These are phyloP conservation scores for Leccinum griseonigrum DNA, from an alignment of 1,284 basidiomycete genomes.

Conservation along the genomic window DNA sequence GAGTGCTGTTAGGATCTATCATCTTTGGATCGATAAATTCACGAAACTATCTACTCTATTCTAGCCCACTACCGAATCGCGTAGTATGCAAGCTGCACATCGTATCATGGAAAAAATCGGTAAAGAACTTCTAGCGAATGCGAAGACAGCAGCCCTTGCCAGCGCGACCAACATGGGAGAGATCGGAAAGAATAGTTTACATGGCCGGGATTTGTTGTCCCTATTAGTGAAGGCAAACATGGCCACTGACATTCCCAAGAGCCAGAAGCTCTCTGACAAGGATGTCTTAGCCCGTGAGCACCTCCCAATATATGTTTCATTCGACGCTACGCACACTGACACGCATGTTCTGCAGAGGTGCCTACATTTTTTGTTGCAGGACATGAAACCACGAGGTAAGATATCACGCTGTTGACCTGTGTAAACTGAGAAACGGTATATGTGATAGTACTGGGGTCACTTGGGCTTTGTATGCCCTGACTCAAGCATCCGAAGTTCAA, in stretches of 20 bases:
- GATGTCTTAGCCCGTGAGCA: slow-evolving; percentile 72
- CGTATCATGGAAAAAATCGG: slow-evolving; percentile 37
- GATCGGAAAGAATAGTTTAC: slow-evolving; percentile 31
- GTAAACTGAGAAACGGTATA: neutral
- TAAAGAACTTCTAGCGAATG: slow-evolving; percentile 42
- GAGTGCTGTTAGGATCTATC: slow-evolving; percentile 14
- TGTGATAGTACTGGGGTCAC: slow-evolving; percentile 45
- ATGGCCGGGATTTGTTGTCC: slow-evolving; percentile 49
- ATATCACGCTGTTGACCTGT: neutral
- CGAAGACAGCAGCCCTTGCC: slow-evolving; percentile 37
- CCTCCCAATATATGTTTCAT: neutral
- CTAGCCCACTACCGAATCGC: slow-evolving; percentile 14
- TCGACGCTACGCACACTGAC: neutral
- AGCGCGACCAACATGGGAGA: slow-evolving; percentile 15
- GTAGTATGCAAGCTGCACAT: slow-evolving; percentile 13
- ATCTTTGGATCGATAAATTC: neutral
- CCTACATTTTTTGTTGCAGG: slow-evolving; percentile 52
- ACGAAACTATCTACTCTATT: neutral
- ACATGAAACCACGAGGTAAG: slow-evolving; percentile 73
- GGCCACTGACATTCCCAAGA: slow-evolving; percentile 52
- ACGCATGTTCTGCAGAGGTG: slow-evolving; percentile 31
- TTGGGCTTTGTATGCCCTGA: slow-evolving; percentile 67
- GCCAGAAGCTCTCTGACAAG: slow-evolving; percentile 66
- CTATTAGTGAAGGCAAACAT: slow-evolving; percentile 64
- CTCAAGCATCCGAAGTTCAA: slow-evolving; percentile 55